Percentiles rank a stretch among this genome's conserved stretches.
These are phyloP conservation scores for Fraxinus albicans DNA, from an alignment of 305 asterid species.

Conservation along the genomic window DNA sequence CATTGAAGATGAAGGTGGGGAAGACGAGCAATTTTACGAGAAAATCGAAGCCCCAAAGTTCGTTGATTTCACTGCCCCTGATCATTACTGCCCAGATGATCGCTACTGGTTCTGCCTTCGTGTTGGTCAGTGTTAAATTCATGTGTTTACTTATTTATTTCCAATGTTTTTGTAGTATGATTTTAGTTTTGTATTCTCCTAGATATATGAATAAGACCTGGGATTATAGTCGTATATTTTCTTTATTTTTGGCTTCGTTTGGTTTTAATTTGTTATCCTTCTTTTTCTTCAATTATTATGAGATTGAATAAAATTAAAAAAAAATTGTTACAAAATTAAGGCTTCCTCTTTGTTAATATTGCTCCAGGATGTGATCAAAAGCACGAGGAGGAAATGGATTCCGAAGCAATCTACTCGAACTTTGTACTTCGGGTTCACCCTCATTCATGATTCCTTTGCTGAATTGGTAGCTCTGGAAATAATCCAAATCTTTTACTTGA, in stretches of 20 bases:
- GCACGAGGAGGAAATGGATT: constrained; percentile 90
- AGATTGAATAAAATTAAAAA: neutral
- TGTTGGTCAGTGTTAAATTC: constrained; percentile 51
- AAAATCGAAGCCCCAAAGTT: constrained; percentile 91
- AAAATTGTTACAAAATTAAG: neutral
- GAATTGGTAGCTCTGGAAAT: neutral
- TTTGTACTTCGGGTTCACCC: constrained; percentile 83
- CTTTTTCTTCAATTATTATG: neutral
- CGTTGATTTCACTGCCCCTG: constrained; percentile 71
- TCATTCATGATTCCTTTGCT: constrained; percentile 4
- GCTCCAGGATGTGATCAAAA: constrained; percentile 82
- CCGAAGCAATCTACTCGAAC: constrained; percentile 71
- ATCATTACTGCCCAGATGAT: constrained; percentile 72
- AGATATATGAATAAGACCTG: neutral
- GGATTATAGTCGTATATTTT: neutral
- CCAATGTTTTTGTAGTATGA: neutral
- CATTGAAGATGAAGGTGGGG: constrained; percentile 23
- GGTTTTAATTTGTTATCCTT: no score
- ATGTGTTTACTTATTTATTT: neutral
- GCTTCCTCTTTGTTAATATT: constrained; percentile 1
- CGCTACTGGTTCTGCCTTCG: constrained; percentile 92
- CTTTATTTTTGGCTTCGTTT: no score
- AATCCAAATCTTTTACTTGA: neutral
- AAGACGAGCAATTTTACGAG: constrained; percentile 72
- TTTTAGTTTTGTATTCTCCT: neutral